Conservation (phyloP, 176 grass and related monocot genomes). For the Thinopyrum elongatum region DNA sequence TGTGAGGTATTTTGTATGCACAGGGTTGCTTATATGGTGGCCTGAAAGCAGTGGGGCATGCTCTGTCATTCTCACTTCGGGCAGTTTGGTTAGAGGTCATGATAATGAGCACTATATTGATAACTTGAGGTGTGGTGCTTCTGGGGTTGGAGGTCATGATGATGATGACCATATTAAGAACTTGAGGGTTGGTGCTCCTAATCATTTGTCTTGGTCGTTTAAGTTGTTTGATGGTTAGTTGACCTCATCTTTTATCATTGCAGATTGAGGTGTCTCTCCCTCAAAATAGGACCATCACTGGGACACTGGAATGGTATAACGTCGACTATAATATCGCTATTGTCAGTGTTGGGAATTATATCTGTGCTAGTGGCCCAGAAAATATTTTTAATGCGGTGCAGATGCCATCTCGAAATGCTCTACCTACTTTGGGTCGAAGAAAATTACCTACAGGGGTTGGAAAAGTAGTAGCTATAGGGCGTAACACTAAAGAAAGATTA, state of each 20-base stretch:
- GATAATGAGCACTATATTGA: background rate
- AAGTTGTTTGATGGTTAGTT: background rate
- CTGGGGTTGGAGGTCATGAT: too few relatives aligned
- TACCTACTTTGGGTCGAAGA: too few relatives aligned
- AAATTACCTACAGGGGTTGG: too few relatives aligned
- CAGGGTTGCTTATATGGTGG: constrained; percentile 33
- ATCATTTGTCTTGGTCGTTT: background rate
- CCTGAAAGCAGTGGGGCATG: background rate
- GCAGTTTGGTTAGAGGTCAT: constrained; percentile 22
- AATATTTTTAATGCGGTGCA: background rate
- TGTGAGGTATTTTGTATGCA: constrained; percentile 24
- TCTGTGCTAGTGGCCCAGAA: background rate
- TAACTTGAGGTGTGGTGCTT: too few relatives aligned
- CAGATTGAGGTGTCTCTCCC: constrained; percentile 30
- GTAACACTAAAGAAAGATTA: background rate
- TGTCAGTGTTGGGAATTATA: background rate
- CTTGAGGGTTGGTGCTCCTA: constrained; percentile 15
- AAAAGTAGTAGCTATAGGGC: constrained; percentile 1
- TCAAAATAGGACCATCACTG: background rate
- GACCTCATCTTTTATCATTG: constrained; percentile 1
- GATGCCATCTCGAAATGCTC: background rate
- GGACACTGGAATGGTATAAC: constrained; percentile 25
- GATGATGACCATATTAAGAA: too few relatives aligned
- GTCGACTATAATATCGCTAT: constrained; percentile 27
- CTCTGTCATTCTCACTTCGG: constrained; percentile 23